phyloP scores from a whole-genome alignment of 73 alveolate genomes.

The Paramecium caudatum region DNA sequence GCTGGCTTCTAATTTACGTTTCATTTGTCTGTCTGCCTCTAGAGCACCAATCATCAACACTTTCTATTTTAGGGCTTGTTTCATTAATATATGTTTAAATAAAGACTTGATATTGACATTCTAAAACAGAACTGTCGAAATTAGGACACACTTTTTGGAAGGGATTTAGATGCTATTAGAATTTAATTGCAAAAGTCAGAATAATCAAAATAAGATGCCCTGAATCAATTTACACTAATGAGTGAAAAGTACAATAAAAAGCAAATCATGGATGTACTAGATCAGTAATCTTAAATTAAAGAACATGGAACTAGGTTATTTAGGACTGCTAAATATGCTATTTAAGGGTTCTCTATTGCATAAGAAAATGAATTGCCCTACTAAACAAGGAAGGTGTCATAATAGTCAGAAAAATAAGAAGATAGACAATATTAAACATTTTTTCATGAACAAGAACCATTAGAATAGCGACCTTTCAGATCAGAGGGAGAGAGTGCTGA shows the following conservation, averaged over 20 bases:
- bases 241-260: background rate
- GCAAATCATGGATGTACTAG: background rate
- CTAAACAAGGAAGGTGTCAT: background rate
- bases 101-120: constrained; percentile 11
- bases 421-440: background rate
- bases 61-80: background rate
- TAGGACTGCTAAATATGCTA: constrained; percentile 16
- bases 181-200: background rate
- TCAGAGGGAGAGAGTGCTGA: background rate
- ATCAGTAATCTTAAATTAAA: background rate
- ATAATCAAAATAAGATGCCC: background rate
- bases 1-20: constrained; percentile 14
- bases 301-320: background rate
- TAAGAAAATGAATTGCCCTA: background rate
- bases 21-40: constrained; percentile 8
- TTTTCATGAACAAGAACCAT: background rate
- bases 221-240: background rate
- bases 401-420: background rate
- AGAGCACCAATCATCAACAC: constrained; percentile 28
- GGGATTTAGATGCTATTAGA: background rate
- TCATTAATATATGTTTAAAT: background rate
- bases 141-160: background rate
- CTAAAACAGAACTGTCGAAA: background rate
- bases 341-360: background rate
- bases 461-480: background rate